Conservation (phyloP, 352 stramenopile genomes). For the Phytopythium helicoides region DNA sequence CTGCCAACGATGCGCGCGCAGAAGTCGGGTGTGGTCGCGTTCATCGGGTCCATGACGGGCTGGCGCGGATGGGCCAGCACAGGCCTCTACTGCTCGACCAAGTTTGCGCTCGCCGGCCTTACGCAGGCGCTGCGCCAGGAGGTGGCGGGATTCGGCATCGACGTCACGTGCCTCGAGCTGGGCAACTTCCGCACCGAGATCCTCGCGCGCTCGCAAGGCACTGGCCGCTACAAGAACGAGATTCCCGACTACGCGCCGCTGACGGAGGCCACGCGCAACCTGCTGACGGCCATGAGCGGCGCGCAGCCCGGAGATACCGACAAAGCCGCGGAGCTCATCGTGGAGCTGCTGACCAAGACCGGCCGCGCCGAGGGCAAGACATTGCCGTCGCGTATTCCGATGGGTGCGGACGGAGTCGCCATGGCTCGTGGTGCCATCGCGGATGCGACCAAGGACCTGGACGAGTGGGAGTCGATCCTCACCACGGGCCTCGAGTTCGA, state of each 20-base stretch:
- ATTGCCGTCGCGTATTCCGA: slow-evolving; percentile 14
- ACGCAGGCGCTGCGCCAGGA: slow-evolving; percentile 21
- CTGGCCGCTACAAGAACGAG: slow-evolving; percentile 7
- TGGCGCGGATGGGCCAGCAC: slow-evolving; percentile 12
- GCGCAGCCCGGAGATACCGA: slow-evolving; percentile 14
- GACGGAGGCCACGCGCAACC: slow-evolving; percentile 1
- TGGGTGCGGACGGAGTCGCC: slow-evolving; percentile 2
- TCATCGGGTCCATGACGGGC: slow-evolving; percentile 22
- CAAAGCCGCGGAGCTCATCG: slow-evolving; percentile 17
- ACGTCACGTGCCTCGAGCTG: slow-evolving; percentile 16
- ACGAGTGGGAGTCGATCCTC: neutral
- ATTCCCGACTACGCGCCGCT: slow-evolving; percentile 14
- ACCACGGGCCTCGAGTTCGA: neutral
- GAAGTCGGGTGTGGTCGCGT: slow-evolving; percentile 25
- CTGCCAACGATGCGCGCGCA: slow-evolving; percentile 28
- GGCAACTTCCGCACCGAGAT: slow-evolving; percentile 20
- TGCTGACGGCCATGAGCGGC: slow-evolving; percentile 9
- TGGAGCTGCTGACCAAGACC: slow-evolving; percentile 24
- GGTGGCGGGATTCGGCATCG: slow-evolving; percentile 24
- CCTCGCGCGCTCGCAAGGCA: slow-evolving; percentile 6
- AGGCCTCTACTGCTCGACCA: slow-evolving; percentile 23
- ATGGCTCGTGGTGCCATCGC: neutral
- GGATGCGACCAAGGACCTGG: neutral
- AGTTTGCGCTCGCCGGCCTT: slow-evolving; percentile 25
- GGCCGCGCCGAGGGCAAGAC: slow-evolving; percentile 13